Conservation (phyloP, 2,329 filamentous ascomycete species). For the Curvularia lunata region DNA sequence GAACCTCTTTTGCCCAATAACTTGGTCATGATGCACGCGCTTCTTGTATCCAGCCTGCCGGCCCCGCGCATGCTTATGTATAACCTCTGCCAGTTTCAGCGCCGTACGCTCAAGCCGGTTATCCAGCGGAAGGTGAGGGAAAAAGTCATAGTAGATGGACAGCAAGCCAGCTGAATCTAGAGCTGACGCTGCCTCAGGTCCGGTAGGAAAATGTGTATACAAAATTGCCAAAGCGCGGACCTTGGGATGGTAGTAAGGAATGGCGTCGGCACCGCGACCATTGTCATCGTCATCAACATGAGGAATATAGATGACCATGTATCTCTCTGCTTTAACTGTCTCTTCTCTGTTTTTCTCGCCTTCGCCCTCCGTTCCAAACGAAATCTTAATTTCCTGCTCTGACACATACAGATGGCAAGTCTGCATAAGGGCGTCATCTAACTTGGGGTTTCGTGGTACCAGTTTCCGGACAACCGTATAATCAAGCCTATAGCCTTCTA, state of each 20-base stretch:
- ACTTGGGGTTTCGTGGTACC: slow-evolving; percentile 78
- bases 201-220: slow-evolving; percentile 63
- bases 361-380: slow-evolving; percentile 15
- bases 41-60: slow-evolving; percentile 73
- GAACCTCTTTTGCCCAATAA: slow-evolving; percentile 76
- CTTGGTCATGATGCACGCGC: slow-evolving; percentile 79
- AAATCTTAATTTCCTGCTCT: slow-evolving; percentile 14
- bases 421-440: slow-evolving; percentile 79
- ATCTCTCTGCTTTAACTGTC: slow-evolving; percentile 47
- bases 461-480: slow-evolving; percentile 76
- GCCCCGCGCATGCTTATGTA: slow-evolving; percentile 77
- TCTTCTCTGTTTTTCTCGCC: slow-evolving; percentile 37
- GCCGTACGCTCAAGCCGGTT: slow-evolving; percentile 70
- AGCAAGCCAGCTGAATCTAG: slow-evolving; percentile 50
- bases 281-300: slow-evolving; percentile 61
- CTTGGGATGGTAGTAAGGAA: slow-evolving; percentile 88
- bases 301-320: slow-evolving; percentile 77
- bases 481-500: slow-evolving; percentile 54
- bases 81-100: slow-evolving; percentile 69
- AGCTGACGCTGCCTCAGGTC: neutral
- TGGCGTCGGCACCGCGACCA: slow-evolving; percentile 56
- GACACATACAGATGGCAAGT: slow-evolving; percentile 75
- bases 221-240: slow-evolving; percentile 77
- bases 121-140: slow-evolving; percentile 47
- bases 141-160: slow-evolving; percentile 61